Percentiles rank a stretch among this genome's conserved stretches.
phyloP scores from a whole-genome alignment of 371 early-diverging fungal species.

The Mucor circinelloides region DNA sequence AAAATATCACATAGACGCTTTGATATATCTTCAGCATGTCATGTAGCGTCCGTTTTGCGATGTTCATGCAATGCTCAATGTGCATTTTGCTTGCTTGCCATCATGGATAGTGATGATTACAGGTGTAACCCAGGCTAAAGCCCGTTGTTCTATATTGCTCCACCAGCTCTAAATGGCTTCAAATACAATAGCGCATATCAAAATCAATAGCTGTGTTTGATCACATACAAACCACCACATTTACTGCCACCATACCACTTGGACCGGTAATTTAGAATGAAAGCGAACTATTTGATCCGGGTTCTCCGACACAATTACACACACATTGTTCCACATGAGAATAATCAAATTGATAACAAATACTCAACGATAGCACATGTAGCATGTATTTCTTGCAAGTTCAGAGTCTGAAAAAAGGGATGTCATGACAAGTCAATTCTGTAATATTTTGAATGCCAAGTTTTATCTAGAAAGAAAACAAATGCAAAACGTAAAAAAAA shows the following conservation, averaged over 20 bases:
- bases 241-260: background rate
- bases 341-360: background rate
- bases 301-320: conserved; percentile 1
- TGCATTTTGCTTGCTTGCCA: no score
- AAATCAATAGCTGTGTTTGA: no score
- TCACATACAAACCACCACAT: background rate
- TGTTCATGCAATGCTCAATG: no score
- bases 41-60: background rate
- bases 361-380: background rate
- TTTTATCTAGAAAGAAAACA: no score
- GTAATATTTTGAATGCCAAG: background rate
- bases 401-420: background rate
- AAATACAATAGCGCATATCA: no score
- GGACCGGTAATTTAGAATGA: background rate
- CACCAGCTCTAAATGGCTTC: no score
- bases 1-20: background rate
- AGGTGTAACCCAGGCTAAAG: no score
- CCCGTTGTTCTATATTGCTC: no score
- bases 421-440: background rate
- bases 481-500: no score
- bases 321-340: background rate
- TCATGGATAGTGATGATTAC: no score
- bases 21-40: background rate
- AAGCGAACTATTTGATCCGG: conserved; percentile 2
- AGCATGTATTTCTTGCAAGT: background rate